phyloP scores from a whole-genome alignment of 2,329 filamentous ascomycete genomes.

The Myriosclerotinia curreyana region DNA sequence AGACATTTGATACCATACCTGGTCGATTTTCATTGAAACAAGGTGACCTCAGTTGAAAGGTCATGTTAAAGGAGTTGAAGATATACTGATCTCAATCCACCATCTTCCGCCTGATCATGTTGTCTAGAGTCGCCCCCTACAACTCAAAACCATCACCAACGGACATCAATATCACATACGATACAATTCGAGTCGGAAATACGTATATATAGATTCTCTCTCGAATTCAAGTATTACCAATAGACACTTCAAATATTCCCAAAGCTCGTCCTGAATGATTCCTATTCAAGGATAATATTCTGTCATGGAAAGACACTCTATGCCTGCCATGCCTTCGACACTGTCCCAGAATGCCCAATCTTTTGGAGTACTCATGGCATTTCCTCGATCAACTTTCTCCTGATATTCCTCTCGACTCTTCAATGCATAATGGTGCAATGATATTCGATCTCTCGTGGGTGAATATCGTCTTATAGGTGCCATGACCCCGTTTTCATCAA shows the following conservation, averaged over 20 bases:
- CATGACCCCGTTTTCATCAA: slow-evolving; percentile 35
- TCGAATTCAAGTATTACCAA: neutral
- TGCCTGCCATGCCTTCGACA: slow-evolving; percentile 33
- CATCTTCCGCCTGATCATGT: neutral
- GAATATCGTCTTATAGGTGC: slow-evolving; percentile 31
- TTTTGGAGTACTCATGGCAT: slow-evolving; percentile 35
- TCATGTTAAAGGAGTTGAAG: neutral
- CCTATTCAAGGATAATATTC: slow-evolving; percentile 30
- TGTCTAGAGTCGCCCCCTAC: neutral
- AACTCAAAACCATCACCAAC: neutral
- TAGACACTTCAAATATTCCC: neutral
- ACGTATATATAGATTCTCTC: neutral
- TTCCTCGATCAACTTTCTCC: slow-evolving; percentile 35
- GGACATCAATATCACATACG: neutral
- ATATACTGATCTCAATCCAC: neutral
- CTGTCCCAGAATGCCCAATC: slow-evolving; percentile 35
- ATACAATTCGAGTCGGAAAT: neutral
- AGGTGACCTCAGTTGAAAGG: neutral
- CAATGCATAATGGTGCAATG: slow-evolving; percentile 40
- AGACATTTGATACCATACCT: neutral
- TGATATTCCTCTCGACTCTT: slow-evolving; percentile 40
- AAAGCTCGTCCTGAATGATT: slow-evolving; percentile 3
- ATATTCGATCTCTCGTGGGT: slow-evolving; percentile 37
- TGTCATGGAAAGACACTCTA: slow-evolving; percentile 35
- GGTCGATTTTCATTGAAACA: neutral